Base-by-base conservation (phyloP, 257 asterid genomes). In the Cinchona pubescens region DNA sequence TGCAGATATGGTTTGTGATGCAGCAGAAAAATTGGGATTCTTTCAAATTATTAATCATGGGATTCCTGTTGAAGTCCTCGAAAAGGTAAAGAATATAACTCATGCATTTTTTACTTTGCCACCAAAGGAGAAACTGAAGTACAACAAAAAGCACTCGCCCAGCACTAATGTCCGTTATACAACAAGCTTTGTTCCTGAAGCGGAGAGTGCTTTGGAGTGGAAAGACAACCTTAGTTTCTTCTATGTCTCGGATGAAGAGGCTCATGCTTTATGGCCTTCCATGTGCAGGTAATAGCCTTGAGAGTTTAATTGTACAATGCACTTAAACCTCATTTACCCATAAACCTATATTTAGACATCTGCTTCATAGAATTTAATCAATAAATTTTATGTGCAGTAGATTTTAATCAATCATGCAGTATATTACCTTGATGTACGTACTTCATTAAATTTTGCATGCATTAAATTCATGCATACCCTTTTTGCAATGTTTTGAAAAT, bases 201-300 rank as follows among this genome's bases (percentile, higher is more conserved):
- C 81, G 8, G 86, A 75, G 75, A 79, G 72, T 43, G 86, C 81
- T 16, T 72, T 82, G 70, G 86, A 82, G 46, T 82, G 86, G 86
- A 82, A 82, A 69, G 83, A 82, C 76, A 79, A 46, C 30, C 80
- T 82, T 7, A 82, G 79, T 29, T 80, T 78, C 30, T 82, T 78
- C 37, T 74, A 82, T 35, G 80, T 78, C 32, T 78, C 78, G 0
- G 73, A 82, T 46, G 72, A 82, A 15, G 78, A 78, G 37, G 84
- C 80, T 34, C 62, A 75, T 14, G 40, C 72, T 8, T 76, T 69
- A 32, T 83, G 84, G 86, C 82, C 84, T 30, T 43, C 64, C 37
- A 49, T 29, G 0, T 69, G 80, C 82, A 81, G 79, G n/a, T n/a
- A n/a, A n/a, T n/a, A n/a, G n/a, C n/a, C n/a, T n/a, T n/a, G n/a